These are phyloP conservation scores for Pseudogymnoascus sp. DNA, from an alignment of 2,329 filamentous ascomycete species.

Conservation along the genomic window DNA sequence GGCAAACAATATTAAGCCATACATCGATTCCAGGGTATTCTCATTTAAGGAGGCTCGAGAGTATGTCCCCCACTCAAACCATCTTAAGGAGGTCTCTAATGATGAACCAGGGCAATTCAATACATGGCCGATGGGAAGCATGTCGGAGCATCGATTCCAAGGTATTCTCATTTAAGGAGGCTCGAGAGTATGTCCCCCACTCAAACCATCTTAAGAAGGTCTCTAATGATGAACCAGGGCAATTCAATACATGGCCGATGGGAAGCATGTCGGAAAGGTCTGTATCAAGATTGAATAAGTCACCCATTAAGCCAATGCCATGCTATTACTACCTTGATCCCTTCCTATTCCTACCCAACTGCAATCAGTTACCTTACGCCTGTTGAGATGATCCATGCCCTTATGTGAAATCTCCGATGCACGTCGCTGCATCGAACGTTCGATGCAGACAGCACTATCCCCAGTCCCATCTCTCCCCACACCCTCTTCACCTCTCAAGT, in stretches of 20 bases:
- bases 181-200: constrained; percentile 30
- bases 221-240: constrained; percentile 25
- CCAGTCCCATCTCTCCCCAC: not conserved
- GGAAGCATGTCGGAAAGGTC: constrained; percentile 44
- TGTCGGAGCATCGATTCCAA: constrained; percentile 36
- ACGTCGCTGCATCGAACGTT: constrained; percentile 5
- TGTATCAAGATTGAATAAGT: constrained; percentile 29
- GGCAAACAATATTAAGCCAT: constrained; percentile 36
- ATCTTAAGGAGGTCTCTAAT: not conserved
- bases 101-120: constrained; percentile 34
- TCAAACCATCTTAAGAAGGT: not conserved
- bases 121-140: constrained; percentile 44
- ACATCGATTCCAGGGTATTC: constrained; percentile 40
- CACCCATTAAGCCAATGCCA: not conserved
- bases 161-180: constrained; percentile 37
- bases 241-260: constrained; percentile 42
- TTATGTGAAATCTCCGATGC: constrained; percentile 1
- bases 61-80: constrained; percentile 16
- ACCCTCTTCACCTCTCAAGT: not conserved
- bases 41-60: constrained; percentile 37
- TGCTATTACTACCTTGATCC: not conserved
- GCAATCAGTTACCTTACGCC: not conserved
- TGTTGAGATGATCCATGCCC: not conserved
- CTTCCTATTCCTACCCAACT: not conserved
- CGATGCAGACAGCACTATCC: not conserved